Evolutionary conservation across 352 stramenopile genomes (phyloP).

Genomic region (Phytophthora podocarpi): DNA sequence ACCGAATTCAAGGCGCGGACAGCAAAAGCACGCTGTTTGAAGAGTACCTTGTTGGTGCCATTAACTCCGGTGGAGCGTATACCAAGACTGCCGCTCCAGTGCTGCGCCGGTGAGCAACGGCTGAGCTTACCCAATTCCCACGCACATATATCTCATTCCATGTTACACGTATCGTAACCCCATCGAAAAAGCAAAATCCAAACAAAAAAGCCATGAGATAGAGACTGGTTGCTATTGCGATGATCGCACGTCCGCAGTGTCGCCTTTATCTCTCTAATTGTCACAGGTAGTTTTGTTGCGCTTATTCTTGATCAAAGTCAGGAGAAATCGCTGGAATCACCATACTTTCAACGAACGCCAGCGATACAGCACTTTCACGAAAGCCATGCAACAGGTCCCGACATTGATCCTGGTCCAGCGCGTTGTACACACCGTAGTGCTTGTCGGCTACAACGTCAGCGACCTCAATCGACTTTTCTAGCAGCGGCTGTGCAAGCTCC

Average conservation of each 20-base stretch:
- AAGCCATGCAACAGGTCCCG: conserved; percentile 70
- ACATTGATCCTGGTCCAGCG: conserved; percentile 67
- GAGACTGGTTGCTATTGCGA: conserved; percentile 29
- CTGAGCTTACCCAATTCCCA: no score
- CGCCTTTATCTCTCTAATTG: conserved; percentile 34
- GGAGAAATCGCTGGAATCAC: conserved; percentile 6
- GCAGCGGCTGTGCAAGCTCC: conserved; percentile 58
- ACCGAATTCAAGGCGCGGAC: conserved; percentile 17
- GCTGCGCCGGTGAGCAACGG: conserved; percentile 1
- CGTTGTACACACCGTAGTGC: conserved; percentile 68
- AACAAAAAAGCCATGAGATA: conserved; percentile 24
- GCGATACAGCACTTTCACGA: conserved; percentile 68
- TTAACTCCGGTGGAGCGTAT: conserved; percentile 51
- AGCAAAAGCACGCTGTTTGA: conserved; percentile 34
- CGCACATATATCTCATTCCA: no score
- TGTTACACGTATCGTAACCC: no score
- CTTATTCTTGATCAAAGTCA: conserved; percentile 35
- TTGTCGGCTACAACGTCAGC: conserved; percentile 82
- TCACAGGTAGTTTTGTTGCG: conserved; percentile 20
- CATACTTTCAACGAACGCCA: conserved; percentile 60
- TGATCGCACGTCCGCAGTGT: conserved; percentile 9
- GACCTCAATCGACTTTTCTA: conserved; percentile 79
- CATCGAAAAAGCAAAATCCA: no score
- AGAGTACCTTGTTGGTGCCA: conserved; percentile 55
- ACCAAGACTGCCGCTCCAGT: conserved; percentile 36